Conservation (phyloP, 768 basidiomycete genomes). For the Kwoniella heveanensis region DNA sequence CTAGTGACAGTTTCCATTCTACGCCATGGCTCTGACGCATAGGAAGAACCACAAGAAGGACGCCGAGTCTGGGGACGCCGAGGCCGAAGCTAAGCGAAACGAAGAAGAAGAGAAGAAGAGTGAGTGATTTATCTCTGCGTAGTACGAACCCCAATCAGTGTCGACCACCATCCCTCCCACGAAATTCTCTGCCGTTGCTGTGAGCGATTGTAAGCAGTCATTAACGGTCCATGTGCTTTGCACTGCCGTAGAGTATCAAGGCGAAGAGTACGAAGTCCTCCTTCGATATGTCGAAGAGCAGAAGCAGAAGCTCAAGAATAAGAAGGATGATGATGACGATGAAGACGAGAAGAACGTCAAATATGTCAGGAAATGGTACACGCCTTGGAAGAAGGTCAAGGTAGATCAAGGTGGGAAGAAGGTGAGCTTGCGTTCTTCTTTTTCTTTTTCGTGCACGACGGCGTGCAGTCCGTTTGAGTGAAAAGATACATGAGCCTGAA, state of each 20-base stretch:
- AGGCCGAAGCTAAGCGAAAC: conserved; percentile 31
- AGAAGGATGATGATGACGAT: conserved; percentile 45
- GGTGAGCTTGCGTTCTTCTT: conserved; percentile 29
- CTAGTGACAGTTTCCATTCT: neutral
- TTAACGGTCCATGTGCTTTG: too few species aligned
- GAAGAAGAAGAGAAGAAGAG: conserved; percentile 45
- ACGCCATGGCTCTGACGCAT: conserved; percentile 37
- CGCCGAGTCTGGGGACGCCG: conserved; percentile 39
- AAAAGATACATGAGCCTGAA: too few species aligned
- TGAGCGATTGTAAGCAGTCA: too few species aligned
- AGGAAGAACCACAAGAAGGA: conserved; percentile 36
- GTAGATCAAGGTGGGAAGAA: conserved; percentile 50
- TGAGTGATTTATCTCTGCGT: too few species aligned
- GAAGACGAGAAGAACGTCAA: conserved; percentile 55
- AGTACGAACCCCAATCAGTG: too few species aligned
- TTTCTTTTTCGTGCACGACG: too few species aligned
- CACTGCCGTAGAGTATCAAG: conserved; percentile 40
- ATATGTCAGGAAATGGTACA: conserved; percentile 59
- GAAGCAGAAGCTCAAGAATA: conserved; percentile 39
- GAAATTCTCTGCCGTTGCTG: too few species aligned
- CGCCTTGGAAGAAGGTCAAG: conserved; percentile 59
- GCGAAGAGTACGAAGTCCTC: conserved; percentile 59
- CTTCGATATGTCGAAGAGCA: conserved; percentile 57
- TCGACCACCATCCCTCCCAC: too few species aligned
- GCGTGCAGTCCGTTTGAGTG: too few species aligned